These are phyloP conservation scores for Lophium mytilinum DNA, from an alignment of 495 filamentous ascomycete genomes.

Conservation along the genomic window DNA sequence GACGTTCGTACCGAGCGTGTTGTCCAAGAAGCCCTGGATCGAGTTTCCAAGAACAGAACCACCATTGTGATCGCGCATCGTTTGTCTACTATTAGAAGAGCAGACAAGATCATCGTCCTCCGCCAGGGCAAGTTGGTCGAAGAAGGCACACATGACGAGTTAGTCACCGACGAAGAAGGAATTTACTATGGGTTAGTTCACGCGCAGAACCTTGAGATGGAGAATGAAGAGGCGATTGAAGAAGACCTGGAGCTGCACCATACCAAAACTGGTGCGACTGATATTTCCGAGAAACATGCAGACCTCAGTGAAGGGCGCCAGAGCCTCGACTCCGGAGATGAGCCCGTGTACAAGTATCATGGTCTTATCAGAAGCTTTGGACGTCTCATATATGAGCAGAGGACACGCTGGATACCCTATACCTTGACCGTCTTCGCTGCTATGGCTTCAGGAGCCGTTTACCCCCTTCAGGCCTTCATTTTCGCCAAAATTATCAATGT, in stretches of 20 bases:
- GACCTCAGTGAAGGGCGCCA: background rate
- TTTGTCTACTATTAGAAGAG: slow-evolving; percentile 27
- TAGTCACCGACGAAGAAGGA: slow-evolving; percentile 15
- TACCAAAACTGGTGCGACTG: slow-evolving; percentile 7
- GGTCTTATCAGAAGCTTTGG: slow-evolving; percentile 18
- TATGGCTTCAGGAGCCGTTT: slow-evolving; percentile 22
- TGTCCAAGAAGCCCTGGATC: slow-evolving; percentile 29
- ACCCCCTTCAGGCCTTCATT: slow-evolving; percentile 25
- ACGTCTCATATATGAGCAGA: slow-evolving; percentile 21
- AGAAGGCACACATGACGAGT: slow-evolving; percentile 26
- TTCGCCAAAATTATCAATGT: slow-evolving; percentile 26
- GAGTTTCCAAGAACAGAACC: slow-evolving; percentile 25
- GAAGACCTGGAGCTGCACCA: slow-evolving; percentile 5
- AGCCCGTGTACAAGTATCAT: slow-evolving; percentile 14
- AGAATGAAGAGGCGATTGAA: slow-evolving; percentile 11
- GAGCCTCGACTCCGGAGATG: background rate
- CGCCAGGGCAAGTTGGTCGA: slow-evolving; percentile 25
- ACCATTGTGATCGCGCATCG: slow-evolving; percentile 31
- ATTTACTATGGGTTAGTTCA: slow-evolving; percentile 27
- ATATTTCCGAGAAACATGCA: slow-evolving; percentile 4
- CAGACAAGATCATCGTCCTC: slow-evolving; percentile 30
- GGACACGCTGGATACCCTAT: slow-evolving; percentile 23
- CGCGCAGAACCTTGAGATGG: slow-evolving; percentile 20
- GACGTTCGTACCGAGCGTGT: slow-evolving; percentile 27
- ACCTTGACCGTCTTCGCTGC: slow-evolving; percentile 12